phyloP scores from a whole-genome alignment of 495 filamentous ascomycete genomes.

The Geopyxis carbonaria region DNA sequence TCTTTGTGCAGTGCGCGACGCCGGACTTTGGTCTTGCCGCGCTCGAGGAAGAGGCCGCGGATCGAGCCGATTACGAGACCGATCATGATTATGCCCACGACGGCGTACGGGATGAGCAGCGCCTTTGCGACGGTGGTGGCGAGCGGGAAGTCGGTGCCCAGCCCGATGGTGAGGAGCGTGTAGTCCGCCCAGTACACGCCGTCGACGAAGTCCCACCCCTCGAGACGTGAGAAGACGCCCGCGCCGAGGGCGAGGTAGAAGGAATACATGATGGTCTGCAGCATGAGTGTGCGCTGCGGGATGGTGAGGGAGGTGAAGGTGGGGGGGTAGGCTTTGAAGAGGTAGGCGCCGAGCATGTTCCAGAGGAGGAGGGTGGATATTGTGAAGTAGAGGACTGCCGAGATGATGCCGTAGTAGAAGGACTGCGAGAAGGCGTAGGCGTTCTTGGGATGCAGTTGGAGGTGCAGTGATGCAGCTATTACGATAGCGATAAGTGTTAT shows the following conservation, averaged over 20 bases:
- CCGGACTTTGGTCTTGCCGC: conserved; percentile 50
- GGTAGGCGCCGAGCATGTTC: conserved; percentile 48
- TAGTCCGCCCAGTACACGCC: conserved; percentile 70
- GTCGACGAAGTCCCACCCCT: conserved; percentile 65
- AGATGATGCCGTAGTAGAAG: conserved; percentile 66
- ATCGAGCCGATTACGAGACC: conserved; percentile 78
- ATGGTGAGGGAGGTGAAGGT: conserved; percentile 35
- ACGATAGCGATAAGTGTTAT: conserved; percentile 46
- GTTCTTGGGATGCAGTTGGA: conserved; percentile 30
- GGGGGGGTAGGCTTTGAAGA: conserved; percentile 11
- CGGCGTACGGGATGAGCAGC: conserved; percentile 61
- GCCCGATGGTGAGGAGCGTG: conserved; percentile 69
- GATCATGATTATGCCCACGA: conserved; percentile 63
- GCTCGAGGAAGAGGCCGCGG: conserved; percentile 59
- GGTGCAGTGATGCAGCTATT: conserved; percentile 35
- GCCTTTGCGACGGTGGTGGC: conserved; percentile 38
- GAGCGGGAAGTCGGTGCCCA: conserved; percentile 48
- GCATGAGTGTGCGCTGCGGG: conserved; percentile 67
- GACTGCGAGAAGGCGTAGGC: conserved; percentile 48
- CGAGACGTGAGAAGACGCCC: conserved; percentile 50
- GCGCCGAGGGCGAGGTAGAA: conserved; percentile 61
- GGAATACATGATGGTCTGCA: conserved; percentile 68
- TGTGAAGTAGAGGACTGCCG: conserved; percentile 58
- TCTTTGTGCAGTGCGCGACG: conserved; percentile 56
- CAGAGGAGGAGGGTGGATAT: conserved; percentile 51